Evolutionary conservation across 495 filamentous ascomycete species (phyloP), one percentile per base, ranked within the genome.

Genomic region (Lichina pygmaea): DNA sequence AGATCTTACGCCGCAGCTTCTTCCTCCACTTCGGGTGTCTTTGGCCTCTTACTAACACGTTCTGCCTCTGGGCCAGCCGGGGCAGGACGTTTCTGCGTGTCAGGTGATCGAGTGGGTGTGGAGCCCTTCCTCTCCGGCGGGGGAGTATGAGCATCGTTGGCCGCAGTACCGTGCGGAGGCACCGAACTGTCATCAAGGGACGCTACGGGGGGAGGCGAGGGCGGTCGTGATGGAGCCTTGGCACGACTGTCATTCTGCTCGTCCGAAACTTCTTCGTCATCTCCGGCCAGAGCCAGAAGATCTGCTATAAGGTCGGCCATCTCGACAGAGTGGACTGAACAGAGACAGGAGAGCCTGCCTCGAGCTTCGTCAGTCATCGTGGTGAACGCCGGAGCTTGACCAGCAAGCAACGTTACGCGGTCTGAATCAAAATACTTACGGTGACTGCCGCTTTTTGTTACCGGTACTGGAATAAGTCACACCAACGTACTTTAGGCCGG

Each of bases 271-370:
- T 75, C 71, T 47, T 67, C 69, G 44, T 60, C 57, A 41, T 52
- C 53, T 58, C 83, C 85, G 13, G 85, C 85, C 45, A 93, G 70
- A 49, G 79, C 82, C 45, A 93, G 77, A 52, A 93, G 68, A 60
- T 92, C 83, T 45, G 81, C 81, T 54, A 93, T 85, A 49, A 92
- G 66, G 53, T 82, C 79, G 46, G 78, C 75, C 65, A 76, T 78
- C 45, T 8, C 59, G 44, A 24, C 24, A 24, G 24, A 24, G 24
- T 24, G 24, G 4, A 24, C 24, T 24, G 24, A 4, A 24, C 24
- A 24, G 24, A 24, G 24, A 24, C 24, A 24, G 4, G 24, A 24
- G 24, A 24, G 24, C 24, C 24, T 24, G 24, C 24, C 24, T 24
- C 24, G 24, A 24, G 24, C 24, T 24, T 24, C 24, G 24, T 24